These are phyloP conservation scores for Akanthomyces muscarius DNA, from an alignment of 2,329 filamentous ascomycete species.

Conservation along the genomic window DNA sequence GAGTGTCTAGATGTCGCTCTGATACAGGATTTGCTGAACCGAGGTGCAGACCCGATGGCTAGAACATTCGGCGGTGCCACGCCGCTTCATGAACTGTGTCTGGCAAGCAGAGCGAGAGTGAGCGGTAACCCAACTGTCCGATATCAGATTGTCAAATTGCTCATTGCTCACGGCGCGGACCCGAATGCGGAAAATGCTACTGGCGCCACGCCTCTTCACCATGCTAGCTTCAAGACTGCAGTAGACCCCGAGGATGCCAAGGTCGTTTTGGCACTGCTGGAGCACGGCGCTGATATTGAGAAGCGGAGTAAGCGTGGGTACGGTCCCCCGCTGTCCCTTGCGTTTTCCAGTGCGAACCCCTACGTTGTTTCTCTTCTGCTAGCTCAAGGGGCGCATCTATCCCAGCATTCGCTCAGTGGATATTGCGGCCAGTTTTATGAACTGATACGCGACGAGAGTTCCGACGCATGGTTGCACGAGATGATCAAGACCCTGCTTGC, in stretches of 20 bases:
- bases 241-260: neutral
- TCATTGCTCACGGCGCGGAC: constrained; percentile 1
- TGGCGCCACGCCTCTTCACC: neutral
- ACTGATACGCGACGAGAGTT: neutral
- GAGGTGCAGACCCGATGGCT: constrained; percentile 1
- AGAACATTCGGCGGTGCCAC: neutral
- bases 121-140: neutral
- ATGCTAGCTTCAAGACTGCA: neutral
- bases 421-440: neutral
- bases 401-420: neutral
- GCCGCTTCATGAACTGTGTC: neutral
- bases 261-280: neutral
- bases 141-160: neutral
- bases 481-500: neutral
- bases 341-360: neutral
- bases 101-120: no score
- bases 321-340: neutral
- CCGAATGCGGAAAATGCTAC: neutral
- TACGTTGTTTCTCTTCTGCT: neutral
- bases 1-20: neutral
- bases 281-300: constrained; percentile 1
- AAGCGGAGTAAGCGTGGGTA: neutral
- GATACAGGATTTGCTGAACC: neutral
- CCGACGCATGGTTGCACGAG: neutral
- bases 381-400: neutral